These are phyloP conservation scores for Wickerhamomyces sp. DNA, from an alignment of 1,139 yeast genomes.

Conservation along the genomic window DNA sequence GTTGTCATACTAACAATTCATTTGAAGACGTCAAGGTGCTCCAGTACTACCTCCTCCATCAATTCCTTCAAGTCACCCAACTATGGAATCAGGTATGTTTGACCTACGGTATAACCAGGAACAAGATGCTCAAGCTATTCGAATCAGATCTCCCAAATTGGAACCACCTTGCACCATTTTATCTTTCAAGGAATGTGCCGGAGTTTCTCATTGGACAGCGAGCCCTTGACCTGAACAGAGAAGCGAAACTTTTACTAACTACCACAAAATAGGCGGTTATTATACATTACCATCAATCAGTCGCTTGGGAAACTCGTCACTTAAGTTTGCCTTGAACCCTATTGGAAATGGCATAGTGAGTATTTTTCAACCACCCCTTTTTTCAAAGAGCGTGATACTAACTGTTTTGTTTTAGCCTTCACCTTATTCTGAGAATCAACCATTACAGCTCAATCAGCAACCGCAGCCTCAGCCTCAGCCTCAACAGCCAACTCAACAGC, in stretches of 20 bases:
- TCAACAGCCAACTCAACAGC: constrained; percentile 12
- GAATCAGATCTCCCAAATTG: too few relatives aligned
- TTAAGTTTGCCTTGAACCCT: constrained; percentile 18
- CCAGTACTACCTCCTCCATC: constrained; percentile 30
- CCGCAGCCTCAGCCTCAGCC: constrained; percentile 8
- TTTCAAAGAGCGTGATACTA: not conserved
- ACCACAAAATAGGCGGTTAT: constrained; percentile 6
- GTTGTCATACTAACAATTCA: constrained; percentile 11
- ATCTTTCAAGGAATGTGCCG: too few relatives aligned
- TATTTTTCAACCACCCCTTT: not conserved
- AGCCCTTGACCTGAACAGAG: not conserved
- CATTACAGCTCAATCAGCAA: constrained; percentile 4
- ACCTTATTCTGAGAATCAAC: constrained; percentile 6
- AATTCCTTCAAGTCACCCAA: constrained; percentile 18
- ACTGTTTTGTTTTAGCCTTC: not conserved
- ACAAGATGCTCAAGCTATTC: not conserved
- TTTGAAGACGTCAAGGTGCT: constrained; percentile 27
- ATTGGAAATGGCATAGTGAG: constrained; percentile 12
- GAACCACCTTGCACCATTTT: too few relatives aligned
- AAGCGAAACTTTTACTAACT: not conserved
- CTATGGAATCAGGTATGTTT: constrained; percentile 22
- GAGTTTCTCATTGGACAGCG: not conserved
- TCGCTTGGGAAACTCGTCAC: constrained; percentile 12
- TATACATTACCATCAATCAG: constrained; percentile 14
- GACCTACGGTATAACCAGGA: not conserved